Percentiles rank a stretch among this genome's conserved stretches.
These are phyloP conservation scores for Porogramme epimiltina DNA, from an alignment of 1,284 basidiomycete species.

Conservation along the genomic window DNA sequence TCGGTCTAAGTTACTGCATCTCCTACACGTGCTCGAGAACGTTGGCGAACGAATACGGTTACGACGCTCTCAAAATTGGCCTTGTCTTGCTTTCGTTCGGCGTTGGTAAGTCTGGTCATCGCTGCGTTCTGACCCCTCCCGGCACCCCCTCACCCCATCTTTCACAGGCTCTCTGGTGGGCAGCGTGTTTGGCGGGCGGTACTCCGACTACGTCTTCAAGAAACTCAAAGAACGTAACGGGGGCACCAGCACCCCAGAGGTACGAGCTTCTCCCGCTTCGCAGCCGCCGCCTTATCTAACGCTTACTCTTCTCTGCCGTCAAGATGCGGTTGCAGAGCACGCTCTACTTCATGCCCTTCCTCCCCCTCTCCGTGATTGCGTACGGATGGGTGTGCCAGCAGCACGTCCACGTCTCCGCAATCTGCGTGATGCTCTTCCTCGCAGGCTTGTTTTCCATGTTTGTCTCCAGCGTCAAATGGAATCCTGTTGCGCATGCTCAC, in stretches of 20 bases:
- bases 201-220: slow-evolving; percentile 68
- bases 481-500: slow-evolving; percentile 11
- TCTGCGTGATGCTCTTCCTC: slow-evolving; percentile 65
- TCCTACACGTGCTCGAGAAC: slow-evolving; percentile 76
- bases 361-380: slow-evolving; percentile 62
- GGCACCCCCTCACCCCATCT: neutral
- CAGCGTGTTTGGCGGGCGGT: slow-evolving; percentile 75
- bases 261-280: slow-evolving; percentile 24
- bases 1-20: slow-evolving; percentile 71
- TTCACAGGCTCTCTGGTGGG: slow-evolving; percentile 66
- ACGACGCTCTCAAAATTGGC: slow-evolving; percentile 72
- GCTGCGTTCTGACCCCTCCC: neutral
- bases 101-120: slow-evolving; percentile 44
- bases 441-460: slow-evolving; percentile 75
- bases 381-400: slow-evolving; percentile 80
- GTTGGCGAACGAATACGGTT: slow-evolving; percentile 63
- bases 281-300: neutral
- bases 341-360: slow-evolving; percentile 50
- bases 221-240: slow-evolving; percentile 60
- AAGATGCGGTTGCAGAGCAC: slow-evolving; percentile 78
- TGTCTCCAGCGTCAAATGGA: neutral
- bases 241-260: slow-evolving; percentile 69
- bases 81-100: slow-evolving; percentile 79
- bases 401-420: slow-evolving; percentile 61
- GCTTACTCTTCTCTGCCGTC: neutral